Conservation (phyloP, 2,329 filamentous ascomycete species). For the Cladosporium sp. region DNA sequence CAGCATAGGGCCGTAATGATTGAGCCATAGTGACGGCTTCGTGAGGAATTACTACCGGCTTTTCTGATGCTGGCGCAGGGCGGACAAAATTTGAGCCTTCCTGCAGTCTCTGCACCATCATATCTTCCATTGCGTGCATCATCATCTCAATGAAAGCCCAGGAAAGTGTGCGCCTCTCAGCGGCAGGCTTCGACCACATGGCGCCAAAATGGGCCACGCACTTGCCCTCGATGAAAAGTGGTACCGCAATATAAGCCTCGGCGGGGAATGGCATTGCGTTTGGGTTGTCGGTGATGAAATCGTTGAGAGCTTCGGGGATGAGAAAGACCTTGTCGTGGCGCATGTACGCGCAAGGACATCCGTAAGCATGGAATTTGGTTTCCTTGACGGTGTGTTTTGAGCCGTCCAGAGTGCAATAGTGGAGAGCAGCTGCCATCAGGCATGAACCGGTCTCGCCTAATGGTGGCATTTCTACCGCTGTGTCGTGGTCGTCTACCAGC, state of each 20-base stretch:
- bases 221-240: slow-evolving; percentile 65
- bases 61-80: slow-evolving; percentile 32
- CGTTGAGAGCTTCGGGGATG: slow-evolving; percentile 62
- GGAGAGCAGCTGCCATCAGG: slow-evolving; percentile 66
- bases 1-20: slow-evolving; percentile 70
- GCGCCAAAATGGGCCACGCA: slow-evolving; percentile 72
- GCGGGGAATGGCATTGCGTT: slow-evolving; percentile 62
- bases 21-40: slow-evolving; percentile 61
- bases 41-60: slow-evolving; percentile 51
- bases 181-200: slow-evolving; percentile 68
- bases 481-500: slow-evolving; percentile 59
- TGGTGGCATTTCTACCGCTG: slow-evolving; percentile 62
- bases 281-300: slow-evolving; percentile 62
- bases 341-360: slow-evolving; percentile 68
- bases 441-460: slow-evolving; percentile 63
- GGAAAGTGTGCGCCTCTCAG: slow-evolving; percentile 56
- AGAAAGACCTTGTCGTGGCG: slow-evolving; percentile 71
- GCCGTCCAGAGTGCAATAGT: slow-evolving; percentile 62
- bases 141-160: slow-evolving; percentile 71
- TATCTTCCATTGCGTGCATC: slow-evolving; percentile 68
- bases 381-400: slow-evolving; percentile 58
- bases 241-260: slow-evolving; percentile 68
- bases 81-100: slow-evolving; percentile 54
- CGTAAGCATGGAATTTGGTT: slow-evolving; percentile 66
- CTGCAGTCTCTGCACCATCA: slow-evolving; percentile 61